Evolutionary conservation across 805 yeast genomes (phyloP), one percentile per base, ranked within the genome.

Genomic region (Yarrowia bubula): DNA sequence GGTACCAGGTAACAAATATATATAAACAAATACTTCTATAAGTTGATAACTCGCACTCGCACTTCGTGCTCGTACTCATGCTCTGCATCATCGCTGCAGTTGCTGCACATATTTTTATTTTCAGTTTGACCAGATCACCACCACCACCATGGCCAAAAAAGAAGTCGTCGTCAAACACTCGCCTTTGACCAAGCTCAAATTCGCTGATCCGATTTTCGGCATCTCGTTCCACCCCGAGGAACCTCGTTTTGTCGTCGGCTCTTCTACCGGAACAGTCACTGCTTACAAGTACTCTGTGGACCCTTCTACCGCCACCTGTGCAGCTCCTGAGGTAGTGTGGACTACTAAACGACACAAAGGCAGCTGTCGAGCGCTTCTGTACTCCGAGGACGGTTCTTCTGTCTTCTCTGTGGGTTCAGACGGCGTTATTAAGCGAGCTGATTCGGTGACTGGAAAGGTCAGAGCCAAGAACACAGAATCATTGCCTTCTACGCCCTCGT

Each of bases 281-380:
- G 81, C 91, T 66, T 78, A 84, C 61, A 75, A 77, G 44, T 92
- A 92, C 69, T 82, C 86, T 66, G 79, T 81, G 0, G 81, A 78
- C 0, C 69, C 70, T 42, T 75, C 87, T 28, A 82, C 64, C 32
- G 58, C 62, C 7, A 64, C 64, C 2, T 55, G 66, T 46, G 17
- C 69, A 69, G 8, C 17, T 62, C 60, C 66, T 8, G 68, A 58
- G 35, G 37, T 43, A 0, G 70, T 78, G 17, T 93, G 99, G 99
- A 84, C 87, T 65, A 92, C 98, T 0, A 89, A 84, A 71, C 83
- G 98, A 73, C 98, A 93, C 73, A 92, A 91, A 74, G 92, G 91
- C 0, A 87, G 96, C 68, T 90, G 96, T 67, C 78, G 99, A 47
- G 84, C 88, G 4, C 77, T 90, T 1, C 77, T 84, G 8, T 86